phyloP scores from a whole-genome alignment of 2,329 filamentous ascomycete genomes.

The Aspergillus fumigatus region DNA sequence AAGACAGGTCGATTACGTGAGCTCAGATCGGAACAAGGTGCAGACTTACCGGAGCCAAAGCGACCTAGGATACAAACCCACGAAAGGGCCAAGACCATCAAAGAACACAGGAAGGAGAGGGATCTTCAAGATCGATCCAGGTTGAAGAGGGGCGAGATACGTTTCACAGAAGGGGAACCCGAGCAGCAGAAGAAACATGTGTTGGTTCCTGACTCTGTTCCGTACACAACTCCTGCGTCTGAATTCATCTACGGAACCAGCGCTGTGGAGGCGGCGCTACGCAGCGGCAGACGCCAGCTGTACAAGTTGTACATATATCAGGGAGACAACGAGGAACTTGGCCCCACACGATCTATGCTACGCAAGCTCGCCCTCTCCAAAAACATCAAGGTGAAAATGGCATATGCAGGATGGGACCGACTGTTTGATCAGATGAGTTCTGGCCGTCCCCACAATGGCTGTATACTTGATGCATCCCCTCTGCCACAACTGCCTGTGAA shows the following conservation, averaged over 20 bases:
- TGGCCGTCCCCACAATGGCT: slow-evolving; percentile 83
- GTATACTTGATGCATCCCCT: slow-evolving; percentile 80
- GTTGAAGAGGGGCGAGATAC: slow-evolving; percentile 7
- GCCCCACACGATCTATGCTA: slow-evolving; percentile 36
- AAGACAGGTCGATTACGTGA: slow-evolving; percentile 26
- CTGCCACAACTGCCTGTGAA: slow-evolving; percentile 67
- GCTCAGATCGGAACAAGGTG: not conserved
- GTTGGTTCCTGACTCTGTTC: slow-evolving; percentile 45
- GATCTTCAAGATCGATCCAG: not conserved
- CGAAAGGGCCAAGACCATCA: not conserved
- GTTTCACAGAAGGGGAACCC: slow-evolving; percentile 21
- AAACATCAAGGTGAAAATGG: slow-evolving; percentile 53
- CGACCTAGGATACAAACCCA: slow-evolving; percentile 2
- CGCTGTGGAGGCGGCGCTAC: slow-evolving; percentile 74
- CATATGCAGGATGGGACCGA: slow-evolving; percentile 59
- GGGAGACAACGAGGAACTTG: slow-evolving; percentile 50
- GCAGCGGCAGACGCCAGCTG: slow-evolving; percentile 63
- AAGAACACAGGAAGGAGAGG: not conserved
- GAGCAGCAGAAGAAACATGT: slow-evolving; percentile 32
- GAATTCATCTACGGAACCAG: slow-evolving; percentile 87
- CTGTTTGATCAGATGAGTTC: slow-evolving; percentile 79
- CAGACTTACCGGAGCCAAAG: not conserved
- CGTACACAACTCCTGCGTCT: slow-evolving; percentile 79
- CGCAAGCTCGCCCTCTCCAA: slow-evolving; percentile 37
- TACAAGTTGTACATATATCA: slow-evolving; percentile 80